These are phyloP conservation scores for Daldinia grandis DNA, from an alignment of 495 filamentous ascomycete species.

Conservation along the genomic window DNA sequence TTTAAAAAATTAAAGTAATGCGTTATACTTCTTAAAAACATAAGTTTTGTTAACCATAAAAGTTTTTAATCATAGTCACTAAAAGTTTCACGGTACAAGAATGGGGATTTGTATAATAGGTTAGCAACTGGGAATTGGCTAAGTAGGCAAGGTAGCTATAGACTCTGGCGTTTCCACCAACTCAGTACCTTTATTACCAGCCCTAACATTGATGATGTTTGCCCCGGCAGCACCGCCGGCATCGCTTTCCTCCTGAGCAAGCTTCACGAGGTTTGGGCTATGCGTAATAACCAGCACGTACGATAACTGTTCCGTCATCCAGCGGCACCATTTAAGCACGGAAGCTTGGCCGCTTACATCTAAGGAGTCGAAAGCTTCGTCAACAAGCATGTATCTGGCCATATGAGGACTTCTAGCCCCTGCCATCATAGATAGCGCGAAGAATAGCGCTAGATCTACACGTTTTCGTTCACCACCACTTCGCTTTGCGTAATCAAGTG, in stretches of 20 bases:
- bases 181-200: slow-evolving; percentile 17
- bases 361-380: slow-evolving; percentile 48
- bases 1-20: no score
- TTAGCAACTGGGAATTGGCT: not conserved
- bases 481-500: slow-evolving; percentile 45
- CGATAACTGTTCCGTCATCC: slow-evolving; percentile 32
- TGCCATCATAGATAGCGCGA: slow-evolving; percentile 44
- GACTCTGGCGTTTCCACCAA: not conserved
- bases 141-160: not conserved
- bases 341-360: slow-evolving; percentile 43
- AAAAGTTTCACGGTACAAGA: not conserved
- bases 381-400: slow-evolving; percentile 47
- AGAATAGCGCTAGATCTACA: slow-evolving; percentile 49
- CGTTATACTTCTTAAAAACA: no score
- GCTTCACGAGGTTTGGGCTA: slow-evolving; percentile 19
- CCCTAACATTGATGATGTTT: slow-evolving; percentile 25
- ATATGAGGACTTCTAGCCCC: slow-evolving; percentile 42
- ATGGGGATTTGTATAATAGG: not conserved
- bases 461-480: slow-evolving; percentile 50
- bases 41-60: no score
- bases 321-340: slow-evolving; percentile 41
- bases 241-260: slow-evolving; percentile 18
- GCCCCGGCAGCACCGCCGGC: slow-evolving; percentile 22
- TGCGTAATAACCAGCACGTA: slow-evolving; percentile 44
- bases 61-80: not conserved